phyloP scores from a whole-genome alignment of 108 stramenopile genomes.

The Asterionellopsis glacialis region DNA sequence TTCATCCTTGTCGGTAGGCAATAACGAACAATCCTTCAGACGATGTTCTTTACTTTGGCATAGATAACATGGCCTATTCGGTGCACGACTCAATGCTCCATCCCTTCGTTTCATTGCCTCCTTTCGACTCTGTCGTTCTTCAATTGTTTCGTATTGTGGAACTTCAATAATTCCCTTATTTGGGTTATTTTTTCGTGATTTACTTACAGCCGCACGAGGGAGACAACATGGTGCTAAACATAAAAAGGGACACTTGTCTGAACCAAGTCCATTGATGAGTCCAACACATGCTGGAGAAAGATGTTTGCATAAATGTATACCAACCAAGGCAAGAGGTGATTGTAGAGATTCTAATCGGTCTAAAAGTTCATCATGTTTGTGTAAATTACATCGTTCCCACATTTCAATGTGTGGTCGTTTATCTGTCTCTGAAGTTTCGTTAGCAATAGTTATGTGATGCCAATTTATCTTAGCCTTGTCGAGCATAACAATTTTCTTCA shows the following conservation, averaged over 20 bases:
- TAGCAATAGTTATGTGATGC: conserved; percentile 47
- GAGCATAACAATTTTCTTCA: conserved; percentile 43
- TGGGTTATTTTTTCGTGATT: conserved; percentile 8
- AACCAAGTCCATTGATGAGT: conserved; percentile 53
- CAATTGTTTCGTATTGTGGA: conserved; percentile 20
- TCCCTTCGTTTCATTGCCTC: conserved; percentile 18
- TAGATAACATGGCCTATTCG: conserved; percentile 34
- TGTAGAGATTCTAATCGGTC: conserved; percentile 32
- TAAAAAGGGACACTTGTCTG: conserved; percentile 33
- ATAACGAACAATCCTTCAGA: conserved; percentile 25
- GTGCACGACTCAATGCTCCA: conserved; percentile 14
- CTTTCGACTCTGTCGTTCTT: conserved; percentile 30
- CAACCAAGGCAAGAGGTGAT: conserved; percentile 45
- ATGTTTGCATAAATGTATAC: conserved; percentile 69
- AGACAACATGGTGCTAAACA: conserved; percentile 71
- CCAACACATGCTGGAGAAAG: conserved; percentile 55
- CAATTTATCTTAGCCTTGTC: conserved; percentile 65
- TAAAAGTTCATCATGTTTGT: conserved; percentile 53
- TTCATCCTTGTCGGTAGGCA: conserved; percentile 22
- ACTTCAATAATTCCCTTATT: conserved; percentile 4
- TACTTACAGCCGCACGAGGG: conserved; percentile 24
- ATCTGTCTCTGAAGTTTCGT: conserved; percentile 13
- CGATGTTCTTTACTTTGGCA: conserved; percentile 36
- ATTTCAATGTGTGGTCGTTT: conserved; percentile 36
- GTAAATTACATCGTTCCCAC: conserved; percentile 57